Evolutionary conservation across 495 filamentous ascomycete species (phyloP).

Genomic region (Choiromyces venosus): DNA sequence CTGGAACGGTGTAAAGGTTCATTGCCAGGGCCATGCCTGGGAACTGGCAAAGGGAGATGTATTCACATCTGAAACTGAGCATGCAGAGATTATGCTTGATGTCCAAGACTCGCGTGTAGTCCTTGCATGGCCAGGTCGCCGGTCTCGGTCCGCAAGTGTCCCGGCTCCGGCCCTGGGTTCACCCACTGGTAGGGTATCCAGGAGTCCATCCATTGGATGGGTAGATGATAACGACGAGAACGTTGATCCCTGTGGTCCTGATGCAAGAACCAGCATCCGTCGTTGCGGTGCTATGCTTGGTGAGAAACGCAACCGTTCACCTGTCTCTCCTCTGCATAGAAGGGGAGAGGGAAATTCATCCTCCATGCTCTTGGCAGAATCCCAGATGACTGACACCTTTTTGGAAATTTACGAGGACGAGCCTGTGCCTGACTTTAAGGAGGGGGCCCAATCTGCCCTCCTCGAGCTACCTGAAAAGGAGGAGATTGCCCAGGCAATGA

Average conservation of each 20-base stretch:
- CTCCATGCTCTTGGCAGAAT: slow-evolving; percentile 34
- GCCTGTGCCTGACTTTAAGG: slow-evolving; percentile 42
- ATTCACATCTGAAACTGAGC: slow-evolving; percentile 84
- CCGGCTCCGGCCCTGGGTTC: slow-evolving; percentile 28
- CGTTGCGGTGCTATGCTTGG: slow-evolving; percentile 29
- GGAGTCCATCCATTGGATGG: slow-evolving; percentile 39
- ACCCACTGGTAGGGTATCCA: slow-evolving; percentile 33
- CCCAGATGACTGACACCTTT: slow-evolving; percentile 40
- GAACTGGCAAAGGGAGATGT: slow-evolving; percentile 81
- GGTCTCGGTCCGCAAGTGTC: slow-evolving; percentile 24
- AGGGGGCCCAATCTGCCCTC: slow-evolving; percentile 14
- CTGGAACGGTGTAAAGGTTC: slow-evolving; percentile 92
- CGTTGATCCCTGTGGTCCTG: slow-evolving; percentile 33
- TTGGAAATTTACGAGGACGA: slow-evolving; percentile 56
- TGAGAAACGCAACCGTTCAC: slow-evolving; percentile 28
- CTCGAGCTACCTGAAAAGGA: slow-evolving; percentile 36
- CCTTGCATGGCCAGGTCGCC: slow-evolving; percentile 70
- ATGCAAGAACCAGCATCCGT: slow-evolving; percentile 31
- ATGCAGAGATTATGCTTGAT: slow-evolving; percentile 89
- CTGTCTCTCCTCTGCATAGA: slow-evolving; percentile 13
- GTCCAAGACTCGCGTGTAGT: slow-evolving; percentile 87
- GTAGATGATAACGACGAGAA: slow-evolving; percentile 41
- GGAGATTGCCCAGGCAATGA: slow-evolving; percentile 45
- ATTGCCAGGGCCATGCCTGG: slow-evolving; percentile 83
- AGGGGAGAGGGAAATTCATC: slow-evolving; percentile 31